A percentile compares a stretch with the other conserved stretches of the same genome.
Conservation (phyloP, 1,139 yeast species). For the Candida dubliniensis region DNA sequence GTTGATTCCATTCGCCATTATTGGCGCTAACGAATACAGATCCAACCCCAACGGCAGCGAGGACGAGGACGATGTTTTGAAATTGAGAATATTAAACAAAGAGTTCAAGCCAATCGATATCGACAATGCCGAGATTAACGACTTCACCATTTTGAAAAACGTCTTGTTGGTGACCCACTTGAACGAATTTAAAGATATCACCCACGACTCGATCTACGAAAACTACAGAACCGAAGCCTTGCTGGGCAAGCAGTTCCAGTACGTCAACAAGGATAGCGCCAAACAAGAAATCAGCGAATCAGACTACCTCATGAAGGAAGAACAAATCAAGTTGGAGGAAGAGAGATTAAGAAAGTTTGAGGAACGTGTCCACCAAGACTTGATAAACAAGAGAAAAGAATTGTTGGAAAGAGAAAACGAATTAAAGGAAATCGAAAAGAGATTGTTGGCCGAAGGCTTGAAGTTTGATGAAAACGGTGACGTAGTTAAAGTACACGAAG, state of each 20-base stretch:
- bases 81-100: conserved; percentile 41
- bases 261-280: conserved; percentile 18
- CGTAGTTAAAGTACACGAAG: conserved; percentile 30
- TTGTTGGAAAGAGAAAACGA: conserved; percentile 87
- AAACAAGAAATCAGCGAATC: conserved; percentile 33
- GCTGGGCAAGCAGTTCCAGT: conserved; percentile 48
- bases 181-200: conserved; percentile 70
- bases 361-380: conserved; percentile 86
- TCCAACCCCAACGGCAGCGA: conserved; percentile 35
- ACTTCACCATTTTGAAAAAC: conserved; percentile 64
- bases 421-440: conserved; percentile 75
- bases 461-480: conserved; percentile 45
- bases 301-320: conserved; percentile 66
- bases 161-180: conserved; percentile 74
- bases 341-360: conserved; percentile 77
- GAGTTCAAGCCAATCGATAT: conserved; percentile 43
- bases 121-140: conserved; percentile 59
- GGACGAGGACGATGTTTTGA: conserved; percentile 39
- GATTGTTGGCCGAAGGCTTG: conserved; percentile 61
- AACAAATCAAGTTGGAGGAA: conserved; percentile 77
- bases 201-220: conserved; percentile 68
- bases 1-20: conserved; percentile 42
- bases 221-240: conserved; percentile 70
- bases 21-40: conserved; percentile 47
- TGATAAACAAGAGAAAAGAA: conserved; percentile 80